These are phyloP conservation scores for Geranium rotundifolium DNA, from an alignment of 345 rosid genomes.

Conservation along the genomic window DNA sequence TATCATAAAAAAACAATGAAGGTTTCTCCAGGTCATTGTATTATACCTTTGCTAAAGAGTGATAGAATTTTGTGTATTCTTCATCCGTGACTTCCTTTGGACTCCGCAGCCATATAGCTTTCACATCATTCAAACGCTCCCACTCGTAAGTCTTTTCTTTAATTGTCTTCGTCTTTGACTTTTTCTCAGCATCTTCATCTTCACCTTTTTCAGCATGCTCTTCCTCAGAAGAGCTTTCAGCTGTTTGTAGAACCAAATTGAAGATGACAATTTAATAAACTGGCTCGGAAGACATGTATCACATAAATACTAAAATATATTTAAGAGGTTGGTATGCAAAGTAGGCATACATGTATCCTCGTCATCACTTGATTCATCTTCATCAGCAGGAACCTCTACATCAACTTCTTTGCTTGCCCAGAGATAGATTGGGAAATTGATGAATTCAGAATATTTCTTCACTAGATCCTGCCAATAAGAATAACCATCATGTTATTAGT, in stretches of 20 bases:
- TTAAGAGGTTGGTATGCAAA: too few relatives aligned
- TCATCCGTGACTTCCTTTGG: constrained; percentile 95
- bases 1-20: background rate
- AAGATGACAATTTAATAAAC: background rate
- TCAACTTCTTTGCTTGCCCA: constrained; percentile 98
- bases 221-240: constrained; percentile 40
- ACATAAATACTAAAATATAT: too few relatives aligned
- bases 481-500: background rate
- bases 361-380: constrained; percentile 72
- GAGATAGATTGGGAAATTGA: constrained; percentile 80
- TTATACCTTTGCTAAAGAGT: constrained; percentile 69
- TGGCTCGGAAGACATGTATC: too few relatives aligned
- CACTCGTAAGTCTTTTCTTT: constrained; percentile 80
- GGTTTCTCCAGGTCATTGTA: too few relatives aligned
- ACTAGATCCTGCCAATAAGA: constrained; percentile 61
- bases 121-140: constrained; percentile 92
- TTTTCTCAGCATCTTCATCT: constrained; percentile 68
- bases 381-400: constrained; percentile 79
- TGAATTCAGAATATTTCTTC: constrained; percentile 93
- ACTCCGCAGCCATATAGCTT: constrained; percentile 94
- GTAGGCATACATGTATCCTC: constrained; percentile 51
- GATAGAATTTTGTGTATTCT: constrained; percentile 86
- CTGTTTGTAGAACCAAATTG: constrained; percentile 19
- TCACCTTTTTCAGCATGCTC: constrained; percentile 13
- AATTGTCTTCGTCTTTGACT: constrained; percentile 57